A percentile compares a stretch with the other conserved stretches of the same genome.
Evolutionary conservation across 768 basidiomycete species (phyloP).

Genomic region (Agrocybe praecox): DNA sequence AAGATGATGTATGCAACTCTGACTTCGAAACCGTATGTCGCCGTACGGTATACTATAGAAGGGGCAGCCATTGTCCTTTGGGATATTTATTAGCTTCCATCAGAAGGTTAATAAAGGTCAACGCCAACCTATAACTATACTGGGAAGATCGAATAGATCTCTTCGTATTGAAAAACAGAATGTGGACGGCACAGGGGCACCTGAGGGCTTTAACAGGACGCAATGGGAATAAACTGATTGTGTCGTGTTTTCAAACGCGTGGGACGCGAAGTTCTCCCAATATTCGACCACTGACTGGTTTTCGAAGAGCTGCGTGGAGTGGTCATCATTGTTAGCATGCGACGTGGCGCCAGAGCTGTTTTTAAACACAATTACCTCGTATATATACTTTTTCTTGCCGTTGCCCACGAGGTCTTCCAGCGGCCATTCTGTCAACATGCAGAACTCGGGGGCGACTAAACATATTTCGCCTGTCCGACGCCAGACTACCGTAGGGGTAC

Average conservation of each 20-base stretch:
- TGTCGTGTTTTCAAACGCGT: conserved; percentile 97
- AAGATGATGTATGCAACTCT: conserved; percentile 22
- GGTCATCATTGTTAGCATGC: conserved; percentile 6
- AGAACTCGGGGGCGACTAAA: conserved; percentile 95
- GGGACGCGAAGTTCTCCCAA: conserved; percentile 95
- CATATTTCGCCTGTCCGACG: conserved; percentile 97
- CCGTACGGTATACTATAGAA: conserved; percentile 48
- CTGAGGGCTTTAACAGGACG: conserved; percentile 82
- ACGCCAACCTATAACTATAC: conserved; percentile 79
- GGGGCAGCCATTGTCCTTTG: conserved; percentile 85
- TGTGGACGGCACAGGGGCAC: conserved; percentile 85
- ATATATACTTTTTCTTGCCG: conserved; percentile 61
- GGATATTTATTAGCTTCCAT: conserved; percentile 1
- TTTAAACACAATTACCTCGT: conserved; percentile 48
- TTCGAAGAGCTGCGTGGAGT: conserved; percentile 74
- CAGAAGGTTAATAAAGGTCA: conserved; percentile 1
- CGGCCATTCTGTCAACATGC: conserved; percentile 90
- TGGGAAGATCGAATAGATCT: conserved; percentile 90
- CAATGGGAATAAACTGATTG: conserved; percentile 95
- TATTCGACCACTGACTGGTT: conserved; percentile 94
- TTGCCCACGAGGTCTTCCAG: conserved; percentile 70
- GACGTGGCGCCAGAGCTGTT: not conserved
- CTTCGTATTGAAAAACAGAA: conserved; percentile 96
- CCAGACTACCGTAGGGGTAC: conserved; percentile 98
- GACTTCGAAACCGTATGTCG: conserved; percentile 9